Conservation (phyloP, 495 filamentous ascomycete genomes). For the Aspergillus baeticus region DNA sequence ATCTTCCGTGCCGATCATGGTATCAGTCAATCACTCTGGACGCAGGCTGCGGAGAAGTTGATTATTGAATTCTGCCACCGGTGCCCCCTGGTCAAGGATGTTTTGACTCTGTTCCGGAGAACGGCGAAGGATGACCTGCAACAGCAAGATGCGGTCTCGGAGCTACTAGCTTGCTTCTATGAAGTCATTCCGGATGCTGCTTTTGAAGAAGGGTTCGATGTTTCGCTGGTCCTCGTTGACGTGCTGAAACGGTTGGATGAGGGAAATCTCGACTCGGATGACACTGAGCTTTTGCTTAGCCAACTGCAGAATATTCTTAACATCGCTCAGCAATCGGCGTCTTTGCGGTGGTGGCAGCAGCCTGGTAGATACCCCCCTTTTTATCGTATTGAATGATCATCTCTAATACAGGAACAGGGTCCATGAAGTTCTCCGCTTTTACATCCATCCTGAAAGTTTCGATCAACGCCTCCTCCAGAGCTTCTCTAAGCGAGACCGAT, state of each 20-base stretch:
- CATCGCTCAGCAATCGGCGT: slow-evolving; percentile 73
- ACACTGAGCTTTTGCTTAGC: slow-evolving; percentile 55
- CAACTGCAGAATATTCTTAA: slow-evolving; percentile 74
- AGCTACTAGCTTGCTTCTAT: slow-evolving; percentile 76
- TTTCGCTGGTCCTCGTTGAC: slow-evolving; percentile 69
- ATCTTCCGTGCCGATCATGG: slow-evolving; percentile 41
- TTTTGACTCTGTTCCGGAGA: slow-evolving; percentile 65
- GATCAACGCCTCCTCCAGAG: slow-evolving; percentile 31
- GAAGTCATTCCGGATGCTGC: slow-evolving; percentile 77
- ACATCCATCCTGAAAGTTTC: slow-evolving; percentile 46
- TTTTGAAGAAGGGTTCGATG: slow-evolving; percentile 80
- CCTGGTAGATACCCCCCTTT: slow-evolving; percentile 37
- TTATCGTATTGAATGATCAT: neutral
- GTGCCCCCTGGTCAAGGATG: slow-evolving; percentile 75
- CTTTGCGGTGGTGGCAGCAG: slow-evolving; percentile 80
- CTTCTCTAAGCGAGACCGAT: slow-evolving; percentile 35
- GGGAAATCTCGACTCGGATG: slow-evolving; percentile 29
- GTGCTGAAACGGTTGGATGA: slow-evolving; percentile 55
- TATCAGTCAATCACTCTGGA: slow-evolving; percentile 54
- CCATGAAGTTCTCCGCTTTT: slow-evolving; percentile 47
- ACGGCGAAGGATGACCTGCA: slow-evolving; percentile 65
- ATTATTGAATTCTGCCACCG: slow-evolving; percentile 72
- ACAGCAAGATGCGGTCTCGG: slow-evolving; percentile 74
- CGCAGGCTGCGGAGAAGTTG: slow-evolving; percentile 61
- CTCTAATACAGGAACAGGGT: slow-evolving; percentile 23